Conservation (phyloP, 441 rosid genomes). For the Lagerstroemia fauriei region DNA sequence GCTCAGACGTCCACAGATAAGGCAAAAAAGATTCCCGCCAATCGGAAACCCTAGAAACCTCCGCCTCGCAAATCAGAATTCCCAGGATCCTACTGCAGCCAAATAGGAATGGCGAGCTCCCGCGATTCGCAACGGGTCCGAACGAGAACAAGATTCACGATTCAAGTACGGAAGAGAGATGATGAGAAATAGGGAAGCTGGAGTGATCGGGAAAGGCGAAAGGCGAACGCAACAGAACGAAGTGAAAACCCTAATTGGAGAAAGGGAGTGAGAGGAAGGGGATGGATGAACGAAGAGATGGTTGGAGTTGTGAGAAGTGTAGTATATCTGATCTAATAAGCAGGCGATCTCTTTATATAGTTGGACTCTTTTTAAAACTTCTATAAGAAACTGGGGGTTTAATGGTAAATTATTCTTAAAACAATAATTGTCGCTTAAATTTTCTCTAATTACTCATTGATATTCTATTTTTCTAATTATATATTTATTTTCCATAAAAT, state of each 20-base stretch:
- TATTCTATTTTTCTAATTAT: too few relatives aligned
- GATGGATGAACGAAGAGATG: background rate
- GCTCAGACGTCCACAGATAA: background rate
- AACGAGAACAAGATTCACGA: background rate
- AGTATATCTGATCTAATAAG: too few relatives aligned
- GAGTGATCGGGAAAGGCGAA: background rate
- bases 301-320: background rate
- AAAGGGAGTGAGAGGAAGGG: background rate
- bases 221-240: background rate
- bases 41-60: slow-evolving; percentile 26
- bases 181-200: background rate
- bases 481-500: too few relatives aligned
- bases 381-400: too few relatives aligned
- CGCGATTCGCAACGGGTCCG: background rate
- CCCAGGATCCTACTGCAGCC: background rate
- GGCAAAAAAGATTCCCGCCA: background rate
- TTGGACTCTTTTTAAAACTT: too few relatives aligned
- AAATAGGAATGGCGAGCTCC: too few relatives aligned
- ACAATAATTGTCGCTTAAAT: too few relatives aligned
- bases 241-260: slow-evolving; percentile 24
- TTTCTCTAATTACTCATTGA: too few relatives aligned
- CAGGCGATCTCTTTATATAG: too few relatives aligned
- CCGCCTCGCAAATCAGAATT: background rate
- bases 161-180: background rate
- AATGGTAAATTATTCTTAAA: too few relatives aligned